A percentile compares a stretch with the other conserved stretches of the same genome.
phyloP scores from a whole-genome alignment of 179 eudicot genomes.

The Patellifolia procumbens region DNA sequence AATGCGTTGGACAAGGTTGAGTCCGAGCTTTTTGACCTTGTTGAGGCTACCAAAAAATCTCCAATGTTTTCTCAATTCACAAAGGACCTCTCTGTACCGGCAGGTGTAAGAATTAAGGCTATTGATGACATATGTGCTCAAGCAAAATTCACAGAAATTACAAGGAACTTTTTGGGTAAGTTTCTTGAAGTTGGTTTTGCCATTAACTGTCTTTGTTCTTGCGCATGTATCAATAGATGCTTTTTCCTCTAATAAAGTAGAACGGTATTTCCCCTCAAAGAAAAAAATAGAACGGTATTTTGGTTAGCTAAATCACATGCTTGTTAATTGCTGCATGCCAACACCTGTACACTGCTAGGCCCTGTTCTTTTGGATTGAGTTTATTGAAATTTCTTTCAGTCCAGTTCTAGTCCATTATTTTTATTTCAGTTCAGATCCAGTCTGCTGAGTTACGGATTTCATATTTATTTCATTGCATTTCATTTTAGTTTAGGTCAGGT shows the following conservation, averaged over 20 bases:
- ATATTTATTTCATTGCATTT: too few relatives aligned
- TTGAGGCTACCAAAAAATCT: conserved; percentile 63
- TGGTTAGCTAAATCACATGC: neutral
- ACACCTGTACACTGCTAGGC: neutral
- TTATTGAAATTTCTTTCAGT: too few relatives aligned
- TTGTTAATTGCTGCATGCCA: neutral
- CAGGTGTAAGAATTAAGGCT: conserved; percentile 65
- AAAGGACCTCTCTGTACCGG: conserved; percentile 67
- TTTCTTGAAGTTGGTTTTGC: neutral
- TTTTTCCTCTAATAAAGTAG: too few relatives aligned
- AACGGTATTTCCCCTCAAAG: too few relatives aligned
- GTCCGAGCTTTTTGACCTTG: conserved; percentile 67
- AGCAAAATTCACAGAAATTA: conserved; percentile 73
- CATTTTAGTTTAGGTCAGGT: too few relatives aligned
- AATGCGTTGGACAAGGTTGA: conserved; percentile 76
- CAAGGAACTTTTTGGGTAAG: conserved; percentile 86
- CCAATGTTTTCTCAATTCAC: conserved; percentile 69
- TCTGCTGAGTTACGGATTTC: too few relatives aligned
- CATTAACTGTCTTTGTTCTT: neutral
- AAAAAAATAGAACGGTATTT: too few relatives aligned
- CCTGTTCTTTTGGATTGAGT: too few relatives aligned
- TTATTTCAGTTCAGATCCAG: too few relatives aligned
- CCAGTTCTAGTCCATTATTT: too few relatives aligned
- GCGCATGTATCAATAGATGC: too few relatives aligned
- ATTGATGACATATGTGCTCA: conserved; percentile 53